Evolutionary conservation across 768 basidiomycete species (phyloP), one percentile per base, ranked within the genome.

Genomic region (Naematelia aurantialba): DNA sequence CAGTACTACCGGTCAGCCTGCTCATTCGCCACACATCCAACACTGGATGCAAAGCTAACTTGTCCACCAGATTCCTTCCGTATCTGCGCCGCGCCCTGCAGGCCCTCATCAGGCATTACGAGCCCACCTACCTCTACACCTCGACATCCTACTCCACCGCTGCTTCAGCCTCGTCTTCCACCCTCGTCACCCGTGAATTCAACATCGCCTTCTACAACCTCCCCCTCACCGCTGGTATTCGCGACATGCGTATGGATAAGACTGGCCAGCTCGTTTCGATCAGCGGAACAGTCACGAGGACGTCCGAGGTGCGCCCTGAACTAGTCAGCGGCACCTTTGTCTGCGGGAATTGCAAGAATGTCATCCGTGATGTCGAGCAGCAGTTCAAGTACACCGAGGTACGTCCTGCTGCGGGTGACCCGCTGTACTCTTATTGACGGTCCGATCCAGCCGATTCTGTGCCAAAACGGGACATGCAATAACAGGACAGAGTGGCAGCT

Each of bases 331-430:
- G 94, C 19, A 92, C 89, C 59, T 99, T 96, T 75, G 85, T 87
- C 48, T 99, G 96, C 68, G 88, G 90, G 76, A 83, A 87, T 45
- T 99, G 96, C 72, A 83, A 84, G 47, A 89, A 88, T 27, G 80
- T 87, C 11, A 87, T 97, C 24, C 84, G 87, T 55, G 94, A 97
- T 71, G 86, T 99, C 49, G 96, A 99, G 74, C 96, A 99, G 74
- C 96, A 99, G 74, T 99, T 99, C 83, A 99, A 97, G 75, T 98
- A 97, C 75, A 99, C 96, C 19, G 96, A 98, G 81, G 92, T 92
- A 65, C 51, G 72, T 62, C 14, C 17, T 19, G 26, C 21, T 48
- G 5, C n/a, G 42, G 5, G 21, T 42, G 5, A 19, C 44, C 19
- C 25, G 24, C 42, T 12, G 50, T 60, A 24, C n/a, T n/a, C 47